Evolutionary conservation across 768 basidiomycete species (phyloP).

Genomic region (Lactarius deliciosus): DNA sequence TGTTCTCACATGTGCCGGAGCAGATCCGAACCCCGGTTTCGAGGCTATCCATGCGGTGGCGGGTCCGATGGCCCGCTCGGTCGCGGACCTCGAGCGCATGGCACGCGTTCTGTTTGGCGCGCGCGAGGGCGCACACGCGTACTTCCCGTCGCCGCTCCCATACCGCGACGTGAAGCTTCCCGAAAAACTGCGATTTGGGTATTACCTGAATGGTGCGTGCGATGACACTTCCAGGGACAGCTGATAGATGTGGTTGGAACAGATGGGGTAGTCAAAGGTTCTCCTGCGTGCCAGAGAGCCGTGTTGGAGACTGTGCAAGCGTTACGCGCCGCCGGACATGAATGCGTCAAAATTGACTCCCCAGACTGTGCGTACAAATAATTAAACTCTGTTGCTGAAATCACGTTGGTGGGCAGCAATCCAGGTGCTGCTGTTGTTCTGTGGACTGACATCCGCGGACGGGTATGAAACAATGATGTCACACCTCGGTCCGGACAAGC

Average conservation of each 20-base stretch:
- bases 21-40: slow-evolving; percentile 64
- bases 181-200: slow-evolving; percentile 68
- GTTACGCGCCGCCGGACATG: slow-evolving; percentile 42
- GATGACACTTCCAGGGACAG: background rate
- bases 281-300: slow-evolving; percentile 35
- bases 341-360: slow-evolving; percentile 39
- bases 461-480: slow-evolving; percentile 22
- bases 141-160: slow-evolving; percentile 50
- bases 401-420: slow-evolving; percentile 1
- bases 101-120: slow-evolving; percentile 53
- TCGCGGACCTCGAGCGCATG: slow-evolving; percentile 67
- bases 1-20: background rate
- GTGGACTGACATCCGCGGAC: slow-evolving; percentile 24
- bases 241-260: background rate
- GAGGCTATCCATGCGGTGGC: slow-evolving; percentile 57
- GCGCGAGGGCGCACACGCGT: background rate
- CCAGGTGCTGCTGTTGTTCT: slow-evolving; percentile 12
- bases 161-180: slow-evolving; percentile 58
- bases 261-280: slow-evolving; percentile 21
- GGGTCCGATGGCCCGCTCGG: slow-evolving; percentile 69
- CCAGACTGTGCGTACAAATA: slow-evolving; percentile 31
- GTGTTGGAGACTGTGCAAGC: slow-evolving; percentile 40
- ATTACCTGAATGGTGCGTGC: slow-evolving; percentile 55
- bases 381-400: background rate
- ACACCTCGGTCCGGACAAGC: slow-evolving; percentile 28